Evolutionary conservation across 441 rosid genomes (phyloP).

Genomic region (Pelargonium hybrid): DNA sequence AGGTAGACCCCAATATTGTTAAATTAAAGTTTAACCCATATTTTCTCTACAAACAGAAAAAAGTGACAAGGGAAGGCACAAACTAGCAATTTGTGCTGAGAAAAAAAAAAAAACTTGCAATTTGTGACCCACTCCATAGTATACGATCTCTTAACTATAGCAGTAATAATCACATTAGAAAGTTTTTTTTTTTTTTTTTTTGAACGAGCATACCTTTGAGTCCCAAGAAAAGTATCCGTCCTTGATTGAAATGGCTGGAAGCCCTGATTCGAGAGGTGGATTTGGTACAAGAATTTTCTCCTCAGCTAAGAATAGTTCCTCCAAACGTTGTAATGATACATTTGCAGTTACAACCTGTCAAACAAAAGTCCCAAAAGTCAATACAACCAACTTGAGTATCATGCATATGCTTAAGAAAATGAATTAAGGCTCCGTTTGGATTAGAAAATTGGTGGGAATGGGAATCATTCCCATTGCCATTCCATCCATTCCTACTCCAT

Average conservation of each 20-base stretch:
- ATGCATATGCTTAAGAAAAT: not conserved
- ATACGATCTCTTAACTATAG: not conserved
- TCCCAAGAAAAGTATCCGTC: conserved; percentile 96
- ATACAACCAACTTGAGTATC: conserved; percentile 11
- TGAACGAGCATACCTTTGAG: conserved; percentile 50
- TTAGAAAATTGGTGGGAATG: no score
- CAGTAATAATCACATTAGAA: not conserved
- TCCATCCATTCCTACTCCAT: no score
- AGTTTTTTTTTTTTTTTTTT: not conserved
- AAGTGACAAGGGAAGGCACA: not conserved
- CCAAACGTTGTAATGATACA: conserved; percentile 86
- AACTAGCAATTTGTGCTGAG: not conserved
- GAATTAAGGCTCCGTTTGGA: no score
- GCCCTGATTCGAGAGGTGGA: conserved; percentile 67
- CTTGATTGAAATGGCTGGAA: conserved; percentile 73
- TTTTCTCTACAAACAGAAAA: not conserved
- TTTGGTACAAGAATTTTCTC: conserved; percentile 87
- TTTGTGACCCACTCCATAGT: not conserved
- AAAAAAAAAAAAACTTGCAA: no score
- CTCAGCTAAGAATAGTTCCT: conserved; percentile 81
- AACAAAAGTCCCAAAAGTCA: conserved; percentile 12
- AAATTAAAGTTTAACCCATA: not conserved
- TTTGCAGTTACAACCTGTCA: conserved; percentile 82
- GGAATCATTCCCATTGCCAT: no score
- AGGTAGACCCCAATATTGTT: not conserved